These are phyloP conservation scores for Boletus rubroflammeus DNA, from an alignment of 768 basidiomycete genomes.

Conservation along the genomic window DNA sequence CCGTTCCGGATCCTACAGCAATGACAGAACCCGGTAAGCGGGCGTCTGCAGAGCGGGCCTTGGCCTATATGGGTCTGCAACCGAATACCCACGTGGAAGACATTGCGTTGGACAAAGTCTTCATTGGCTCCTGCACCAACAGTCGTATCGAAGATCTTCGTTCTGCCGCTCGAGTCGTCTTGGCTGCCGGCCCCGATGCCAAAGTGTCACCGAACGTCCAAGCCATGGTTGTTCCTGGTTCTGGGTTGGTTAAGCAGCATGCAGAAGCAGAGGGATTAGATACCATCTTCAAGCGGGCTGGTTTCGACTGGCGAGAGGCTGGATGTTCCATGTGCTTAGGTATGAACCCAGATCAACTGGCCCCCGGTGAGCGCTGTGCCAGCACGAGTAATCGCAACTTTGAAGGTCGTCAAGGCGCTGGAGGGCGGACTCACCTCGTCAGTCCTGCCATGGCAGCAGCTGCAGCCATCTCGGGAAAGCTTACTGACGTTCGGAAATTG, in stretches of 20 bases:
- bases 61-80: conserved; percentile 84
- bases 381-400: conserved; percentile 94
- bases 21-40: conserved; percentile 65
- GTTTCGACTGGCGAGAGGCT: conserved; percentile 94
- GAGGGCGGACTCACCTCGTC: conserved; percentile 85
- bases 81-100: conserved; percentile 78
- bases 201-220: conserved; percentile 71
- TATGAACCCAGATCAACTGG: conserved; percentile 92
- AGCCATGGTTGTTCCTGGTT: conserved; percentile 92
- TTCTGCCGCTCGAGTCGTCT: conserved; percentile 70
- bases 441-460: conserved; percentile 93
- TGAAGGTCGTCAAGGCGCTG: conserved; percentile 86
- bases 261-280: conserved; percentile 89
- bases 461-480: conserved; percentile 79
- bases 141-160: conserved; percentile 88
- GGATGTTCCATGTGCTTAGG: conserved; percentile 96
- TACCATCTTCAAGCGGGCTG: conserved; percentile 80
- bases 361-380: conserved; percentile 80
- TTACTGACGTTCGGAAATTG: conserved; percentile 82
- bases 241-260: conserved; percentile 86
- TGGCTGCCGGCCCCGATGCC: conserved; percentile 69
- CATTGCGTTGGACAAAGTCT: conserved; percentile 81
- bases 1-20: conserved; percentile 69
- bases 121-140: conserved; percentile 94
- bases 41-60: conserved; percentile 66